Evolutionary conservation across 1,139 yeast species (phyloP).

Genomic region (Tardiomyces depauwii): DNA sequence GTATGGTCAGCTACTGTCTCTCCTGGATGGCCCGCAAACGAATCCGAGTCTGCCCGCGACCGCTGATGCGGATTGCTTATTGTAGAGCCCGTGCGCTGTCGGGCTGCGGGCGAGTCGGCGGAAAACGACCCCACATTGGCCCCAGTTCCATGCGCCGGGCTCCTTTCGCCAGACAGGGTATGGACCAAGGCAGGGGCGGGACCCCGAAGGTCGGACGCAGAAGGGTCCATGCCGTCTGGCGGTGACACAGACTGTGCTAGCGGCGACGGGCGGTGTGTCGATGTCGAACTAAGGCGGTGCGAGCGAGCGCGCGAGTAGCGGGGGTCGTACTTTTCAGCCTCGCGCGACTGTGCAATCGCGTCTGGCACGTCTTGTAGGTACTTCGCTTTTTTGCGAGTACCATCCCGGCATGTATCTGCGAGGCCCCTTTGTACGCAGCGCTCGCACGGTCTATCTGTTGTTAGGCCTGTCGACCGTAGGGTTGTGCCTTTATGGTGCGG

Average conservation of each 20-base stretch:
- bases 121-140: too few species aligned
- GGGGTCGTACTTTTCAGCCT: neutral
- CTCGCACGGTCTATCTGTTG: slow-evolving; percentile 55
- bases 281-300: neutral
- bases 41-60: neutral
- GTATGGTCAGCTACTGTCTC: neutral
- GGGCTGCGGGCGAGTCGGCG: neutral
- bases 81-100: neutral
- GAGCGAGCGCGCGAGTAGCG: neutral
- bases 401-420: slow-evolving; percentile 70
- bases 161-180: neutral
- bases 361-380: slow-evolving; percentile 36
- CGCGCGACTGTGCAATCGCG: neutral
- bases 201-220: neutral
- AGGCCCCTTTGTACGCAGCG: slow-evolving; percentile 66
- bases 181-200: neutral
- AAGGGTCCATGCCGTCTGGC: neutral
- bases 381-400: slow-evolving; percentile 78
- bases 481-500: too few species aligned
- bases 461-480: too few species aligned
- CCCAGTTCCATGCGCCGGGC: too few species aligned
- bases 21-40: neutral
- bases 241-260: neutral
- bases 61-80: neutral
- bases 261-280: neutral